These are phyloP conservation scores for Spizellomyces sp. DNA, from an alignment of 192 early-diverging fungal species.

Conservation along the genomic window DNA sequence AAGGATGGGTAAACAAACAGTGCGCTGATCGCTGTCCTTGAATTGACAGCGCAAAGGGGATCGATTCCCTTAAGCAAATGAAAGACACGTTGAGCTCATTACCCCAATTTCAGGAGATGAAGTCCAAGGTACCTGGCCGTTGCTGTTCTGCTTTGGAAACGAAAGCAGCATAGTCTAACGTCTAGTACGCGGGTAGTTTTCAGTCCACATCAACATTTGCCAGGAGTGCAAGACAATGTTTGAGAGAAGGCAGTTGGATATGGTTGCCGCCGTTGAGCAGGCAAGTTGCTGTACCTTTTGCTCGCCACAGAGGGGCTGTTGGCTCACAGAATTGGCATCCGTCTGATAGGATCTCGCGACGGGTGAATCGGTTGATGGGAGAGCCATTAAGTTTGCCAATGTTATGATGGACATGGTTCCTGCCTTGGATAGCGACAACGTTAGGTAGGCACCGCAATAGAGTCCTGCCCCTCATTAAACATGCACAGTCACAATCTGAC, in stretches of 20 bases:
- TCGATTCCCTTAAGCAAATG: constrained; percentile 77
- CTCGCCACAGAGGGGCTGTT: constrained; percentile 11
- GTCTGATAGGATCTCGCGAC: constrained; percentile 64
- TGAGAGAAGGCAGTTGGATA: constrained; percentile 65
- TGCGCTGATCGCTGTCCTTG: too few species aligned
- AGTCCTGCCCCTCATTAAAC: too few species aligned
- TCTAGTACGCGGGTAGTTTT: constrained; percentile 52
- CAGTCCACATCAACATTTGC: constrained; percentile 83
- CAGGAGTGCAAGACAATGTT: constrained; percentile 81
- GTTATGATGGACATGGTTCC: constrained; percentile 76
- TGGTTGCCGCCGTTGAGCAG: constrained; percentile 77
- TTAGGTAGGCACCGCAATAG: constrained; percentile 44
- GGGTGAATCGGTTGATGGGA: constrained; percentile 76
- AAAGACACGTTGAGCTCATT: constrained; percentile 82
- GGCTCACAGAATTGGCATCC: constrained; percentile 26
- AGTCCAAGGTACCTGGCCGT: constrained; percentile 47
- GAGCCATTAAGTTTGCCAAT: constrained; percentile 56
- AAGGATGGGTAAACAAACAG: too few species aligned
- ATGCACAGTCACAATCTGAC: background rate
- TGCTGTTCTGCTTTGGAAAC: too few species aligned
- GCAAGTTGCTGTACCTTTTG: constrained; percentile 28
- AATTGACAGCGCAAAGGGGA: constrained; percentile 28
- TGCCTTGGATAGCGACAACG: constrained; percentile 68
- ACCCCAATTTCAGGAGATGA: constrained; percentile 86
- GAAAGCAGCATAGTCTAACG: background rate